Evolutionary conservation across 805 yeast genomes (phyloP), one percentile per base, ranked within the genome.

Genomic region (Saturnispora dispora): DNA sequence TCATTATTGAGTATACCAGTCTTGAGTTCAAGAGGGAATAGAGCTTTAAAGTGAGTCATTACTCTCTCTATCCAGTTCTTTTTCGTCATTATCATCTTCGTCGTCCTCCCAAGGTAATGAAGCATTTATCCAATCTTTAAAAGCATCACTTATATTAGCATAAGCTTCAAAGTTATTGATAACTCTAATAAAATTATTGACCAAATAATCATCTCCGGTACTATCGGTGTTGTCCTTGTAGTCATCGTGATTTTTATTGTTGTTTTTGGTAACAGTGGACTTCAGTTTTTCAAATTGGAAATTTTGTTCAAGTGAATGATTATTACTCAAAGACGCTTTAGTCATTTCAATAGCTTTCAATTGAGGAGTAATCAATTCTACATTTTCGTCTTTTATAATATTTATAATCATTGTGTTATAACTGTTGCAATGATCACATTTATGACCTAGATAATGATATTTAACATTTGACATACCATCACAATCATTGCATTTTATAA

Each of bases 401-500:
- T 78, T 78, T 52, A 81, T 57, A 63, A 87, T 91, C 53, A 79
- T 80, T 2, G 97, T 90, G 65, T 90, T 90, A 66, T 89, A 90
- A 63, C 95, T 85, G 52, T 78, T 76, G 67, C 97, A 90, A 63
- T 83, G 88, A 57, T 82, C 84, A 66, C 98, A 90, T 63, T 84
- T 85, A 55, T 88, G 72, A 1, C 98, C 98, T 58, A 90, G 67
- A 47, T 89, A 82, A 66, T 90, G 96, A 66, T 85, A 90, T 11
- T 76, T 69, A 18, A 83, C 82, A 54, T 81, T 77, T 23, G 89
- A 80, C 66, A 84, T 85, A 18, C 93, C 91, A 50, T 82, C 82
- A 67, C 98, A 90, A 67, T 90, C 98, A 64, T 86, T 85, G 68
- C 95, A 86, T 54, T 82, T 75, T 11, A 89, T 75, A 44, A 85